Evolutionary conservation across 805 yeast species (phyloP), one percentile per base, ranked within the genome.

Genomic region (Geotrichum ghanense): DNA sequence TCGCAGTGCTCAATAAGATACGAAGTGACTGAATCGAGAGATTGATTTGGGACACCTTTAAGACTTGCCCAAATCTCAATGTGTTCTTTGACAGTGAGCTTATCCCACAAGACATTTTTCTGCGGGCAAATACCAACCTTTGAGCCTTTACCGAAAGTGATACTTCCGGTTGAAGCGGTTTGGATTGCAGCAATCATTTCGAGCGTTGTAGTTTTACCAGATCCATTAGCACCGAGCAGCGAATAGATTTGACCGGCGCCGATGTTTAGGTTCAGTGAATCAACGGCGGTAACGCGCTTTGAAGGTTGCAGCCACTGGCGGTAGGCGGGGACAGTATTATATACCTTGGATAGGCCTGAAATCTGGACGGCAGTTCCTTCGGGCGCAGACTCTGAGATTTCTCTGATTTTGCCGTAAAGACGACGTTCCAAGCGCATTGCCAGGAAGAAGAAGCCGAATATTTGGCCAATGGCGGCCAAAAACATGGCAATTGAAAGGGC

Each of bases 131-230:
- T 54, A 7, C 67, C 67, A 12, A 63, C 51, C 31, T 60, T 53
- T 23, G 58, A 46, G 2, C 53, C 53, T 3, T 50, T 51, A 10
- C 47, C 35, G 21, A 60, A 51, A 6, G 44, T 44, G 25, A 61
- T 57, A 3, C 47, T 4, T 1, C 65, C 65, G 5, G 56, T 51
- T 14, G 58, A 49, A 2, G 62, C 53, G 3, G 43, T 39, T 39
- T 60, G 66, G 19, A 62, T 54, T 17, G 66, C 67, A 22, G 67
- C 53, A 35, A 63, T 56, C 61, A 63, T 63, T 35, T 63, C 67
- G 31, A 64, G 53, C 19, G 67, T 64, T 3, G 67, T 63, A 4
- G 67, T 63, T 49, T 63, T 63, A n/a, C 67, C 67, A 3, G 66
- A 61, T 4, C 67, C 67, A 51, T 63, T 63, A 12, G 67, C 63